Evolutionary conservation across 306 rosid genomes (phyloP).

Genomic region (Canavalia ensiformis): DNA sequence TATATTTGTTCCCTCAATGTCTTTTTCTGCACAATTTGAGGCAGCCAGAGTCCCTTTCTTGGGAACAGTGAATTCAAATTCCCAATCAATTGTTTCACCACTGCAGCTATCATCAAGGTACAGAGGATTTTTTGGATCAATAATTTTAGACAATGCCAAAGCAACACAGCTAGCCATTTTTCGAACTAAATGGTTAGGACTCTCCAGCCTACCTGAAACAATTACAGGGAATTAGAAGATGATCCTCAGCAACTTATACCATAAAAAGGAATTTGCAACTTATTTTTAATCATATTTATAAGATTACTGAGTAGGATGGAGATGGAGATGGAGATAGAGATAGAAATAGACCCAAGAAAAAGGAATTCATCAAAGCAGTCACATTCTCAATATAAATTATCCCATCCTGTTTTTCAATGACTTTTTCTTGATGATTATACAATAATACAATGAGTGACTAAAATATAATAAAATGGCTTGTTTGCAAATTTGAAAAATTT

Average conservation of each 20-base stretch:
- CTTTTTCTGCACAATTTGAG: slow-evolving; percentile 50
- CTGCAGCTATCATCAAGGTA: slow-evolving; percentile 87
- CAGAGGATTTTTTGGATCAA: slow-evolving; percentile 93
- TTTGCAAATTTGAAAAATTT: slow-evolving; percentile 15
- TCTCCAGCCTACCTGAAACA: slow-evolving; percentile 94
- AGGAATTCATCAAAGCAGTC: slow-evolving; percentile 32
- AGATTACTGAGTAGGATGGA: slow-evolving; percentile 13
- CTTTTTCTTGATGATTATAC: slow-evolving; percentile 10
- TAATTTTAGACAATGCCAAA: slow-evolving; percentile 82
- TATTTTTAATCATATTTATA: slow-evolving; percentile 41
- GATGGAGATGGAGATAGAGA: slow-evolving; percentile 4
- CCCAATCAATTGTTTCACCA: slow-evolving; percentile 85
- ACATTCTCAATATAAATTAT: slow-evolving; percentile 26
- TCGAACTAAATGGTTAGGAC: slow-evolving; percentile 78
- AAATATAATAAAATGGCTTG: slow-evolving; percentile 5
- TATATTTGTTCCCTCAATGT: slow-evolving; percentile 43
- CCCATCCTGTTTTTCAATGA: slow-evolving; percentile 11
- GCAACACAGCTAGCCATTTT: slow-evolving; percentile 92
- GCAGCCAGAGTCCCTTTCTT: slow-evolving; percentile 55
- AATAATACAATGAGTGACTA: neutral
- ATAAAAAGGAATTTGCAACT: slow-evolving; percentile 32
- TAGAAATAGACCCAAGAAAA: slow-evolving; percentile 7
- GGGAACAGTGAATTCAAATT: slow-evolving; percentile 64
- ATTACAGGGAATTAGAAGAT: slow-evolving; percentile 44
- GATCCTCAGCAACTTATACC: slow-evolving; percentile 39